These are phyloP conservation scores for Argentina anserina DNA, from an alignment of 306 rosid genomes.

Conservation along the genomic window DNA sequence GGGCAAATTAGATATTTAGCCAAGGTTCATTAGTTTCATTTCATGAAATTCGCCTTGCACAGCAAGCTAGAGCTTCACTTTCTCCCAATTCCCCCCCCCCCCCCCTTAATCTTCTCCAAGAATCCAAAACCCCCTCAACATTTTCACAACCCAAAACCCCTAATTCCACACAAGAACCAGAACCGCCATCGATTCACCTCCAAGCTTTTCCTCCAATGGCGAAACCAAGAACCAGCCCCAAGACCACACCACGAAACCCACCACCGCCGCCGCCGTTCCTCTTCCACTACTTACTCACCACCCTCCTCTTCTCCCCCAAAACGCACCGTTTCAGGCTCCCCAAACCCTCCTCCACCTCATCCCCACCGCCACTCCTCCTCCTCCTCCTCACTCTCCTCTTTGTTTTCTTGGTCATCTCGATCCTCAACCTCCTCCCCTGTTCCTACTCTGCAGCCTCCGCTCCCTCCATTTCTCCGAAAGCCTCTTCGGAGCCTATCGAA, in stretches of 20 bases:
- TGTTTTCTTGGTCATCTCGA: slow-evolving; percentile 33
- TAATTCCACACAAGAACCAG: neutral
- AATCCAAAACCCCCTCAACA: neutral
- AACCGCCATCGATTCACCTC: slow-evolving; percentile 7
- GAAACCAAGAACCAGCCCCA: slow-evolving; percentile 30
- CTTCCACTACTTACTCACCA: slow-evolving; percentile 31
- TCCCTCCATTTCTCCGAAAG: slow-evolving; percentile 14
- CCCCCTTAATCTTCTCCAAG: neutral
- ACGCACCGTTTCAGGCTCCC: slow-evolving; percentile 19
- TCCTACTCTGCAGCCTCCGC: slow-evolving; percentile 10
- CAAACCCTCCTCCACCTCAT: slow-evolving; percentile 12
- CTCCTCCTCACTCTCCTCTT: slow-evolving; percentile 37
- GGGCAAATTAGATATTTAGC: slow-evolving; percentile 8
- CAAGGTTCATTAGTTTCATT: neutral
- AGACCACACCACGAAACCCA: slow-evolving; percentile 20
- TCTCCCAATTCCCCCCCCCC: neutral
- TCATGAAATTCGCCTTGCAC: neutral
- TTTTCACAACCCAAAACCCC: slow-evolving; percentile 1
- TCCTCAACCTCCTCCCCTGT: slow-evolving; percentile 22
- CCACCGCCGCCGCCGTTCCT: neutral
- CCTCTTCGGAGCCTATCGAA: neutral
- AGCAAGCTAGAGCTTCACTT: neutral
- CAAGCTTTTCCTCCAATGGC: slow-evolving; percentile 27
- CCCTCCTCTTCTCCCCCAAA: slow-evolving; percentile 33
- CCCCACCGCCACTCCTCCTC: slow-evolving; percentile 22